Evolutionary conservation across 179 eudicot genomes (phyloP).

Genomic region (Pouteria campechiana): DNA sequence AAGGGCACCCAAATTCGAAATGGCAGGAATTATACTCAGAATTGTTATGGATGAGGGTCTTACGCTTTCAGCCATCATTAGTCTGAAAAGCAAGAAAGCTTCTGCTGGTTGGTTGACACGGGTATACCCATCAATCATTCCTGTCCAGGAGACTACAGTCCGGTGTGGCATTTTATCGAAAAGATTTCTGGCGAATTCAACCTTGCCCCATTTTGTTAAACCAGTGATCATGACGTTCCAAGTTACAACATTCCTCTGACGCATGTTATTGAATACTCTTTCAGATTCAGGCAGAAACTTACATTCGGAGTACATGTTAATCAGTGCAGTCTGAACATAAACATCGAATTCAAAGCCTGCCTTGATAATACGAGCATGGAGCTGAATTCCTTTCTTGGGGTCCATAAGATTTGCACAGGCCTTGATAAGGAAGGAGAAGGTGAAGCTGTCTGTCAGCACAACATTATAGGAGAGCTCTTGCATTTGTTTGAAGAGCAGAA

Average conservation of each 20-base stretch:
- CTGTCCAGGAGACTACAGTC: conserved; percentile 68
- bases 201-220: conserved; percentile 31
- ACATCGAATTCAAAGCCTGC: conserved; percentile 38
- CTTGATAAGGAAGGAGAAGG: conserved; percentile 54
- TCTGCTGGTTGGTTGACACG: conserved; percentile 17
- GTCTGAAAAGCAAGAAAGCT: conserved; percentile 34
- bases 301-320: conserved; percentile 41
- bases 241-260: conserved; percentile 43
- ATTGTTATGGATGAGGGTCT: conserved; percentile 49
- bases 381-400: conserved; percentile 13
- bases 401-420: conserved; percentile 23
- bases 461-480: neutral
- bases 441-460: conserved; percentile 41
- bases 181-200: conserved; percentile 25
- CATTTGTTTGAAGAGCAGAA: conserved; percentile 38
- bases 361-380: conserved; percentile 21
- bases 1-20: conserved; percentile 34
- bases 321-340: conserved; percentile 49
- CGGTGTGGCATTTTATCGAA: conserved; percentile 44
- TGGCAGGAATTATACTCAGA: conserved; percentile 34
- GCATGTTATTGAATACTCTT: conserved; percentile 62
- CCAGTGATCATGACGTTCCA: conserved; percentile 69
- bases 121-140: conserved; percentile 48
- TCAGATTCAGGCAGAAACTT: conserved; percentile 23
- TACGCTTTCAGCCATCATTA: conserved; percentile 26